phyloP scores from a whole-genome alignment of 306 rosid genomes.

The Aeschynomene evenia region DNA sequence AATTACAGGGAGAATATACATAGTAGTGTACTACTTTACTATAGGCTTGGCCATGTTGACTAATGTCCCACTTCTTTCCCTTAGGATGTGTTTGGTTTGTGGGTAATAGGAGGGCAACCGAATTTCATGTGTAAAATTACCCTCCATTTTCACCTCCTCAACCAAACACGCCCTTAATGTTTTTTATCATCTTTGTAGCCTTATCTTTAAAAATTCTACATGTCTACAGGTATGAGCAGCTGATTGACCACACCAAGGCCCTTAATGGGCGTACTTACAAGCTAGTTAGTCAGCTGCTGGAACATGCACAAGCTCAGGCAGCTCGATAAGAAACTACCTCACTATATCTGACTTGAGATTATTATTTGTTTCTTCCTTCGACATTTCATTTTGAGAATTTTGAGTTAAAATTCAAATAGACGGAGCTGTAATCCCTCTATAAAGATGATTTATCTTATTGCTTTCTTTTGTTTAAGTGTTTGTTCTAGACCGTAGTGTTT shows the following conservation, averaged over 20 bases:
- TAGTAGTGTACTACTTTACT: no score
- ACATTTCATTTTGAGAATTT: conserved; percentile 28
- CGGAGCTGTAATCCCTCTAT: conserved; percentile 8
- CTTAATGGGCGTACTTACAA: conserved; percentile 78
- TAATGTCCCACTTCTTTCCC: not conserved
- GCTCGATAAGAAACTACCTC: conserved; percentile 43
- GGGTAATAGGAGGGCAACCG: no score
- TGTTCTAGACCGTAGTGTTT: not conserved
- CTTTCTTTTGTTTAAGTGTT: not conserved
- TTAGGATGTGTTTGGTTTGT: no score
- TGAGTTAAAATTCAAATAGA: conserved; percentile 21
- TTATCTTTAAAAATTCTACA: not conserved
- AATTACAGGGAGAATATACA: no score
- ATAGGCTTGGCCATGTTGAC: not conserved
- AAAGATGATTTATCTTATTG: conserved; percentile 18
- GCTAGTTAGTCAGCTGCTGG: conserved; percentile 65
- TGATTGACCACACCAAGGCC: conserved; percentile 84
- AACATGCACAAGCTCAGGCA: conserved; percentile 62
- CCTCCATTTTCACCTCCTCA: no score
- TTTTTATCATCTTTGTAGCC: not conserved
- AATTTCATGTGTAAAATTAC: no score
- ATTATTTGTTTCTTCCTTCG: conserved; percentile 1
- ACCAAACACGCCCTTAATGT: no score
- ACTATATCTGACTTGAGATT: conserved; percentile 13
- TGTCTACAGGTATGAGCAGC: conserved; percentile 80